Percentiles rank a stretch among this genome's conserved stretches.
phyloP scores from a whole-genome alignment of 257 asterid species.

The Osmanthus fragrans region DNA sequence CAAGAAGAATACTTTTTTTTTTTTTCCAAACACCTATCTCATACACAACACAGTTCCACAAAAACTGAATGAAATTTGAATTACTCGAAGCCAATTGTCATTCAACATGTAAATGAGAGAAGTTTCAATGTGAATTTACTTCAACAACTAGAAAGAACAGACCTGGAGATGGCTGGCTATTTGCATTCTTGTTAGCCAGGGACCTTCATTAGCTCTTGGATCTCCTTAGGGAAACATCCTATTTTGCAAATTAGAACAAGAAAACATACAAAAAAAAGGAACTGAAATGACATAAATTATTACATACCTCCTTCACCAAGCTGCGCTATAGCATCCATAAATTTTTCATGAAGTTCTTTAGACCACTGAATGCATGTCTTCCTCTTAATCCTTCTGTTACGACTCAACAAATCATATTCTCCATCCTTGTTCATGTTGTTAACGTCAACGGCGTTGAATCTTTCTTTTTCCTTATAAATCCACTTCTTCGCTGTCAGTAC shows the following conservation, averaged over 20 bases:
- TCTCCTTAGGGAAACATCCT: background rate
- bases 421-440: background rate
- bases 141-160: background rate
- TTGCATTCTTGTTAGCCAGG: constrained; percentile 1
- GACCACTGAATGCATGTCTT: background rate
- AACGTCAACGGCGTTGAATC: background rate
- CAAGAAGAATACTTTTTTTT: background rate
- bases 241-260: background rate
- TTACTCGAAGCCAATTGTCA: too few species aligned
- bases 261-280: background rate
- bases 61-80: too few species aligned
- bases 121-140: background rate
- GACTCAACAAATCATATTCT: background rate
- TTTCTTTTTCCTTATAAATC: background rate
- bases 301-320: background rate
- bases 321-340: background rate
- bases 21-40: background rate
- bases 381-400: background rate
- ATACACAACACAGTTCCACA: too few species aligned
- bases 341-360: background rate
- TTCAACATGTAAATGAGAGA: background rate
- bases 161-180: constrained; percentile 8
- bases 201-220: background rate
- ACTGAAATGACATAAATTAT: background rate
- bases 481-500: background rate